A percentile compares a stretch with the other conserved stretches of the same genome.
Evolutionary conservation across 768 basidiomycete species (phyloP).

Genomic region (Boletus barrowsii): DNA sequence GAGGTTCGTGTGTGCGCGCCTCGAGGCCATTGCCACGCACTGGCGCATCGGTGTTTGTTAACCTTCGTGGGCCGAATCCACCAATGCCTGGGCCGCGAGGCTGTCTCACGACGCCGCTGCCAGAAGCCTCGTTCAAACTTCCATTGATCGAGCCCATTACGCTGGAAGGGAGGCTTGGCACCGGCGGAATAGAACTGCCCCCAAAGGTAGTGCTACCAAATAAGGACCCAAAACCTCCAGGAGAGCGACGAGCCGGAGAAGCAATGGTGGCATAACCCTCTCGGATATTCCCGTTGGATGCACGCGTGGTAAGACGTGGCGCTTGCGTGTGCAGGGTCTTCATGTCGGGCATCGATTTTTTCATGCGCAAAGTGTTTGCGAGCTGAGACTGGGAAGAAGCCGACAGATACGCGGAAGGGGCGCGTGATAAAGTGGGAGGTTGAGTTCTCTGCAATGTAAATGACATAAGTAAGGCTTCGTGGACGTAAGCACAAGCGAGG

Average conservation of each 20-base stretch:
- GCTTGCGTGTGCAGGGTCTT: conserved; percentile 79
- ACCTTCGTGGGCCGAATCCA: conserved; percentile 65
- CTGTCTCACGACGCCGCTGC: conserved; percentile 68
- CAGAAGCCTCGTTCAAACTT: conserved; percentile 35
- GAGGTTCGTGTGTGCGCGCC: conserved; percentile 79
- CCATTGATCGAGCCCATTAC: conserved; percentile 46
- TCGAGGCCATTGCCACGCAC: conserved; percentile 67
- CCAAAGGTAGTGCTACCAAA: conserved; percentile 48
- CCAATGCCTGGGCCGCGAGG: conserved; percentile 78
- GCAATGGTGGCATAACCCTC: conserved; percentile 85
- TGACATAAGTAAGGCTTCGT: conserved; percentile 14
- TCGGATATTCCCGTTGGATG: conserved; percentile 87
- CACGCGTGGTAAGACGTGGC: conserved; percentile 73
- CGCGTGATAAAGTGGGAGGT: conserved; percentile 64
- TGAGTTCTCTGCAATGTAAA: conserved; percentile 40
- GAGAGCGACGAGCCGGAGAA: conserved; percentile 73
- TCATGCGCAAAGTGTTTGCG: conserved; percentile 67
- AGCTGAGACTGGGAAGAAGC: conserved; percentile 45
- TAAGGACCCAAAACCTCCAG: conserved; percentile 67
- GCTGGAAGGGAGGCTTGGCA: conserved; percentile 70
- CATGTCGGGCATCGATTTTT: conserved; percentile 99
- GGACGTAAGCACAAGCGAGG: conserved; percentile 18
- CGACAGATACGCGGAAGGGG: conserved; percentile 76
- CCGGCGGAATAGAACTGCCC: conserved; percentile 59
- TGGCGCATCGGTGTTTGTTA: conserved; percentile 28